These are phyloP conservation scores for Trametes coccinea DNA, from an alignment of 768 basidiomycete species.

Conservation along the genomic window DNA sequence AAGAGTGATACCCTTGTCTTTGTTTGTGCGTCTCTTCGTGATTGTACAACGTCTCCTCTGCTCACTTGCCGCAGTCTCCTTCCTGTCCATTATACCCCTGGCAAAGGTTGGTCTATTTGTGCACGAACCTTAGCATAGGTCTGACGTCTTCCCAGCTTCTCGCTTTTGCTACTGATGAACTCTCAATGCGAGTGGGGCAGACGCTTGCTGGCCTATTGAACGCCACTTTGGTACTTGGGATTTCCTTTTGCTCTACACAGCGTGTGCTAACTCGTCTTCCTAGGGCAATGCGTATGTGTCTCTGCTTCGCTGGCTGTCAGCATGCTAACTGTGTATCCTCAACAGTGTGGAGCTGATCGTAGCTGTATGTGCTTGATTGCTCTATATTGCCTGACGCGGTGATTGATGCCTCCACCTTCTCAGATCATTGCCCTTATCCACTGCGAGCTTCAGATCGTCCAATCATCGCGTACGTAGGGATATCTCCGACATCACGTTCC, in stretches of 20 bases:
- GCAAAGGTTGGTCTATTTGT: conserved; percentile 55
- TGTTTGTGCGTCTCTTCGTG: conserved; percentile 57
- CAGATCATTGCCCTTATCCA: conserved; percentile 48
- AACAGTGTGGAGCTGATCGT: conserved; percentile 45
- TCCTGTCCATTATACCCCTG: conserved; percentile 81
- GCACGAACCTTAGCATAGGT: background rate
- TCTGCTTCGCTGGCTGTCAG: background rate
- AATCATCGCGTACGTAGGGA: conserved; percentile 41
- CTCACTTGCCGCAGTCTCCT: conserved; percentile 51
- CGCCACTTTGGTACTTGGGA: conserved; percentile 67
- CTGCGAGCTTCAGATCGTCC: conserved; percentile 47
- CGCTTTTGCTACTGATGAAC: conserved; percentile 83
- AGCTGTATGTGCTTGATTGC: conserved; percentile 32
- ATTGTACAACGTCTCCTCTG: background rate
- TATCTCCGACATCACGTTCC: conserved; percentile 3
- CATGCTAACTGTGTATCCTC: background rate
- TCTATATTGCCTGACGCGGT: background rate
- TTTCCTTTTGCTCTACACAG: background rate
- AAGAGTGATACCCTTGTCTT: conserved; percentile 63
- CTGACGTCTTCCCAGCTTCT: conserved; percentile 49
- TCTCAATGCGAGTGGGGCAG: conserved; percentile 80
- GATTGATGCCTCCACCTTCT: conserved; percentile 18
- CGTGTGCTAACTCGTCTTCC: background rate
- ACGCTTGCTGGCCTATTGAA: conserved; percentile 83
- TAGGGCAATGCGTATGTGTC: conserved; percentile 34